Evolutionary conservation across 2,329 filamentous ascomycete species (phyloP), one percentile per base, ranked within the genome.

Genomic region (Sarocladiaceae sp.): DNA sequence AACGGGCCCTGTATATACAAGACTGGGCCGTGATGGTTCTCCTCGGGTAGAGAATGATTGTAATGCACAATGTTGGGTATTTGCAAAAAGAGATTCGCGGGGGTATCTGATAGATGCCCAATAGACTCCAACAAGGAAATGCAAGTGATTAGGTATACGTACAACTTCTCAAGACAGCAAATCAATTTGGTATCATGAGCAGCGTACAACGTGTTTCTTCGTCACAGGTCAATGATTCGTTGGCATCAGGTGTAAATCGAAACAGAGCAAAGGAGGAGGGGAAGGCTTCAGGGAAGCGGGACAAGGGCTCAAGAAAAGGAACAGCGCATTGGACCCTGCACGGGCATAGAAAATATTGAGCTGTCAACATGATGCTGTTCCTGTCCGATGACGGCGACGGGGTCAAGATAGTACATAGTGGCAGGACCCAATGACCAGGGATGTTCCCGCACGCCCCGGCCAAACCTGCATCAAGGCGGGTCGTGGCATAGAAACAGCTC

Each of bases 151-250:
- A 48, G 28, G 28, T 29, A 31, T 48, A 48, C 44, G 44, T 48
- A 25, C 31, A 33, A 48, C 25, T 29, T 48, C 44, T 48, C 44
- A 48, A 17, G 44, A 48, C 44, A 48, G 44, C 44, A 48, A 48
- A 48, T 25, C 44, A 48, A 48, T 15, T 48, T 48, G 44, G 44
- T 48, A 48, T 48, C 44, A 33, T 48, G 44, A 48, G 44, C 44
- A 48, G 28, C 44, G 25, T 48, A 29, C 25, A 48, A 33, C 44
- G 26, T 33, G 44, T 18, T 48, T 48, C 44, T 46, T 48, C 44
- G 44, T 48, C 44, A 48, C 44, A 48, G 23, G 44, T 48, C 26
- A 33, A 33, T 18, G 11, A 18, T 48, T 48, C 26, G 44, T 48
- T 31, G 26, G 26, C 23, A 33, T 25, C 11, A 48, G n/a, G 28